Percentiles rank a stretch among this genome's conserved stretches.
These are phyloP conservation scores for Hymenoscyphus infarciens DNA, from an alignment of 2,329 filamentous ascomycete genomes.

Conservation along the genomic window DNA sequence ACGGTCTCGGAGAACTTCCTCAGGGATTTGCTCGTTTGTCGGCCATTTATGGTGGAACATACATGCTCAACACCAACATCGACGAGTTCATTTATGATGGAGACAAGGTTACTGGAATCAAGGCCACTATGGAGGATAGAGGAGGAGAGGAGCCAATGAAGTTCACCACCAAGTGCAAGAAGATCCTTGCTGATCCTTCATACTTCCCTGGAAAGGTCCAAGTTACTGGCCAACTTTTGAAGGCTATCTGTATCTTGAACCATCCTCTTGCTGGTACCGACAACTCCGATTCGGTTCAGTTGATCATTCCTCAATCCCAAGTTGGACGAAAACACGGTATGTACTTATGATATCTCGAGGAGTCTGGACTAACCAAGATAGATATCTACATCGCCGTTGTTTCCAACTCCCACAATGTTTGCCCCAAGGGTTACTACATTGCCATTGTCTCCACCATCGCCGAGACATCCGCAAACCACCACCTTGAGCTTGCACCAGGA, in stretches of 20 bases:
- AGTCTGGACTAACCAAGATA: constrained; percentile 35
- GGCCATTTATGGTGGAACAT: constrained; percentile 97
- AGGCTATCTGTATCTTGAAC: constrained; percentile 96
- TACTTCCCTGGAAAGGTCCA: constrained; percentile 92
- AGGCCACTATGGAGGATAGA: constrained; percentile 91
- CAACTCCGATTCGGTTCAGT: constrained; percentile 83
- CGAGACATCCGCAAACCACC: constrained; percentile 87
- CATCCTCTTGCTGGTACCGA: constrained; percentile 89
- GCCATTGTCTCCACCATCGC: constrained; percentile 98
- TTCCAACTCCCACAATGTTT: constrained; percentile 94
- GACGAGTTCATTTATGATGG: constrained; percentile 85
- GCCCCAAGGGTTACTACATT: constrained; percentile 98
- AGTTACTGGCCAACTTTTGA: constrained; percentile 84
- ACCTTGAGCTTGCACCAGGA: constrained; percentile 88
- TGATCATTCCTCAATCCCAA: constrained; percentile 98
- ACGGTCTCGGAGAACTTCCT: constrained; percentile 93
- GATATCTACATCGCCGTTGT: constrained; percentile 97
- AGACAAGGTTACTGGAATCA: constrained; percentile 88
- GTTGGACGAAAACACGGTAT: constrained; percentile 91
- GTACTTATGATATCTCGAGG: background rate
- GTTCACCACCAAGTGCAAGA: constrained; percentile 93
- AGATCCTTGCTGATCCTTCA: constrained; percentile 92
- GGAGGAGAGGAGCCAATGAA: constrained; percentile 73
- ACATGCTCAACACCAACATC: constrained; percentile 96
- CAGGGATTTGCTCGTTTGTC: constrained; percentile 97